These are phyloP conservation scores for Pichia sp. DNA, from an alignment of 1,139 yeast genomes.

Conservation along the genomic window DNA sequence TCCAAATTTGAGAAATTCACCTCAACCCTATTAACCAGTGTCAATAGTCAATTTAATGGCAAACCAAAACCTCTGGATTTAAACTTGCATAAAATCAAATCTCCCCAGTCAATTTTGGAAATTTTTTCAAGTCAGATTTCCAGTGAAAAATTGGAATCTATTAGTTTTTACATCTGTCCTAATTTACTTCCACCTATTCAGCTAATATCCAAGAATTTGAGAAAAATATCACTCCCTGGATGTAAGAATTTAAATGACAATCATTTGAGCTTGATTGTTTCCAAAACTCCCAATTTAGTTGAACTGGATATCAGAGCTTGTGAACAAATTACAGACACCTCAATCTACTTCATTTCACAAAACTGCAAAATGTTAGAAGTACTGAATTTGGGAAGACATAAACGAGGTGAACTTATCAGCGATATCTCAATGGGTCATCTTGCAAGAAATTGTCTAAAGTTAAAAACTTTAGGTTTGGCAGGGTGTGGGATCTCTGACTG, in stretches of 20 bases:
- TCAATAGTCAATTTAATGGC: background rate
- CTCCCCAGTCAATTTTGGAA: conserved; percentile 37
- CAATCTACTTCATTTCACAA: conserved; percentile 57
- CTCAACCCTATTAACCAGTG: conserved; percentile 1
- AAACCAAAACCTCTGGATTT: conserved; percentile 26
- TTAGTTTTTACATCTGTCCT: conserved; percentile 84
- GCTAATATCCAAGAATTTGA: conserved; percentile 36
- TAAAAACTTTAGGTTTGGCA: conserved; percentile 77
- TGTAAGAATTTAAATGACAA: conserved; percentile 56
- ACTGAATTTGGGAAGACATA: conserved; percentile 76
- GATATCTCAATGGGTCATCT: conserved; percentile 58
- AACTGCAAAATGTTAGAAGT: conserved; percentile 46
- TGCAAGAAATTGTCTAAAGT: conserved; percentile 38
- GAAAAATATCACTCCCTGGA: conserved; percentile 67
- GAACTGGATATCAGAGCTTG: conserved; percentile 80
- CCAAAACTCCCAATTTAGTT: conserved; percentile 50
- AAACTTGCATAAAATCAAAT: conserved; percentile 42
- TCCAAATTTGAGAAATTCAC: conserved; percentile 28
- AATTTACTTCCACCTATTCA: conserved; percentile 45
- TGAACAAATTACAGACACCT: conserved; percentile 66
- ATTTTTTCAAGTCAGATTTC: conserved; percentile 29
- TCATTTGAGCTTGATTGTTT: conserved; percentile 43
- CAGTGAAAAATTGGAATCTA: conserved; percentile 47
- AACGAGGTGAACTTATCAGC: conserved; percentile 59
- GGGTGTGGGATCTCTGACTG: conserved; percentile 79